Evolutionary conservation across 306 rosid genomes (phyloP), one percentile per base, ranked within the genome.

Genomic region (Sphenostylis stenocarpa): DNA sequence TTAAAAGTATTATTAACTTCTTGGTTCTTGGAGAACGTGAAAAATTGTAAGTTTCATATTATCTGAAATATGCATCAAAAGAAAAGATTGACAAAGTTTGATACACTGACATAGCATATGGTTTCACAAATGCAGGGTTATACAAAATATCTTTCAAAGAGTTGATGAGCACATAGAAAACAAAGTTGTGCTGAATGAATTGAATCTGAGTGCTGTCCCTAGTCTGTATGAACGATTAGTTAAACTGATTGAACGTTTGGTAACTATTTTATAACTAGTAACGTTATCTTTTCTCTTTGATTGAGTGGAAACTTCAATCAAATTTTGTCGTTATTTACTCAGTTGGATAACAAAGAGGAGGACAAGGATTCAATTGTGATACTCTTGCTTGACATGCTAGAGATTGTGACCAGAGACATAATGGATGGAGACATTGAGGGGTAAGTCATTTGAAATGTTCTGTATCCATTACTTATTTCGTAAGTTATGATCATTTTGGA

Each of bases 341-440:
- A 95, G 98, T 49, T 77, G 77, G 52, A 53, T 9, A 95, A 95
- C 78, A 79, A 84, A 76, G 49, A 52, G 63, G 97, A 92, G 72
- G 91, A 76, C 82, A 90, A 92, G 85, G 92, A 92, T 80, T 69
- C 89, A 81, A 92, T 95, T 73, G 96, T 93, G 67, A 95, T 95
- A 77, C 87, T 95, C 82, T 85, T 95, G 91, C 91, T 95, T 34
- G 92, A 95, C 87, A 95, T 95, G 96, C 82, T 95, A 17, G 98
- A 95, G 84, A 89, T 95, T 85, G 98, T 89, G 78, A 90, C 97
- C 16, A 88, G 97, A 63, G 98, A 95, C 86, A 89, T 95, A 80
- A 82, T 95, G 87, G 97, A 86, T 2, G 97, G 90, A 66, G 98
- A 92, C 19, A 71, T 81, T 78, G 86, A 89, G 63, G 83, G 83